These are phyloP conservation scores for Leersia perrieri DNA, from an alignment of 176 grass and related monocot genomes.

Conservation along the genomic window DNA sequence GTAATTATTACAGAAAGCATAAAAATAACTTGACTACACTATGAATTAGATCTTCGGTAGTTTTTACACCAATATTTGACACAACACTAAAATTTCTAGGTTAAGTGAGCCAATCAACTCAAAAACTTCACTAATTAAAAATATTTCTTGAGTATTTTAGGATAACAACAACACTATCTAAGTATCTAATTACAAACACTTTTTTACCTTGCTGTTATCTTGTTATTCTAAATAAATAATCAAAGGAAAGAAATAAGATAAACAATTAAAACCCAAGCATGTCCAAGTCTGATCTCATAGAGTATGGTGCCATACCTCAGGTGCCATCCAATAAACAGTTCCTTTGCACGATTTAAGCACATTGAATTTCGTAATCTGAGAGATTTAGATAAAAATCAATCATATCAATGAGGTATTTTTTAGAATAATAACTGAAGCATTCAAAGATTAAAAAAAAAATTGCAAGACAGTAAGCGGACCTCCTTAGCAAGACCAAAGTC, in stretches of 20 bases:
- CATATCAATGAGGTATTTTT: slow-evolving; percentile 18
- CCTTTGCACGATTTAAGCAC: slow-evolving; percentile 89
- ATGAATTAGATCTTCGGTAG: too few species aligned
- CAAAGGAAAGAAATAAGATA: background rate
- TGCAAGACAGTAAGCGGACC: slow-evolving; percentile 41
- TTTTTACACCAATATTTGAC: too few species aligned
- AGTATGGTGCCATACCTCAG: slow-evolving; percentile 65
- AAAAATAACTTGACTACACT: too few species aligned
- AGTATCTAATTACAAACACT: background rate
- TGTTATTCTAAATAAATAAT: slow-evolving; percentile 9
- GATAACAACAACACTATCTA: background rate
- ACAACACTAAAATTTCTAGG: too few species aligned
- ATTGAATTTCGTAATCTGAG: slow-evolving; percentile 76
- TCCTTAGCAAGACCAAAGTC: slow-evolving; percentile 96
- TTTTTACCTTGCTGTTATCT: background rate
- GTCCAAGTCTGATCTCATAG: slow-evolving; percentile 8
- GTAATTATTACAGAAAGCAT: too few species aligned
- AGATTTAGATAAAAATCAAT: slow-evolving; percentile 26
- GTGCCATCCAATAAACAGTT: slow-evolving; percentile 99
- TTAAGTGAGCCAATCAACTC: too few species aligned
- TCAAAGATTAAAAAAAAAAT: slow-evolving; percentile 8
- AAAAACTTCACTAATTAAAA: too few species aligned
- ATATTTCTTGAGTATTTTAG: too few species aligned
- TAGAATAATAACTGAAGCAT: slow-evolving; percentile 1
- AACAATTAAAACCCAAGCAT: slow-evolving; percentile 13